Conservation (phyloP, 1,284 basidiomycete genomes). For the Cryptococcus jaspeensis region DNA sequence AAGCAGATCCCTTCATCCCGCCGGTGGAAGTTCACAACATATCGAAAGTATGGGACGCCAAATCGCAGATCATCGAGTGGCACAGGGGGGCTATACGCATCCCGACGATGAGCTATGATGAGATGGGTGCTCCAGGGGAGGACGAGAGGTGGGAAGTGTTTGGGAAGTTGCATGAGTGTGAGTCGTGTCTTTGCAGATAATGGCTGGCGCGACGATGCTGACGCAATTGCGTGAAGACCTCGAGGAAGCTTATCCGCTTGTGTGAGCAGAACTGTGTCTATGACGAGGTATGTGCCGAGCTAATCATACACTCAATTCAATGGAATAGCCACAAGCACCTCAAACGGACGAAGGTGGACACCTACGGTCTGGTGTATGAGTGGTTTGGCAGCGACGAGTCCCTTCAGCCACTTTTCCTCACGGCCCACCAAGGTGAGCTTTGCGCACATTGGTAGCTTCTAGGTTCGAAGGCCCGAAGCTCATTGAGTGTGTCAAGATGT, state of each 20-base stretch:
- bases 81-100: constrained; percentile 37
- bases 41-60: constrained; percentile 15
- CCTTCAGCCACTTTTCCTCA: constrained; percentile 65
- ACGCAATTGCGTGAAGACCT: constrained; percentile 28
- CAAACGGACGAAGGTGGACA: constrained; percentile 61
- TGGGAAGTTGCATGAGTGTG: constrained; percentile 43
- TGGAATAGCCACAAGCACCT: constrained; percentile 56
- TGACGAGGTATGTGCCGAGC: not conserved
- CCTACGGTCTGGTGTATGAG: constrained; percentile 64
- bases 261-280: constrained; percentile 33
- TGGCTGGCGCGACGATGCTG: not conserved
- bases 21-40: constrained; percentile 7
- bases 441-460: not conserved
- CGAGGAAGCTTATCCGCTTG: constrained; percentile 42
- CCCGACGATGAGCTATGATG: constrained; percentile 50
- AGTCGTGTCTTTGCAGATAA: constrained; percentile 5
- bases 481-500: constrained; percentile 52
- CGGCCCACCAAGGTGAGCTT: constrained; percentile 62
- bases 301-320: not conserved
- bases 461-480: too few relatives aligned
- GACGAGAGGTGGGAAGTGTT: constrained; percentile 50
- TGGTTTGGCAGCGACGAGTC: constrained; percentile 60
- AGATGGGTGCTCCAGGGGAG: constrained; percentile 44
- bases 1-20: constrained; percentile 18
- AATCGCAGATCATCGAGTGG: constrained; percentile 31